Evolutionary conservation across 1,139 yeast genomes (phyloP).

Genomic region (Kazachstania sp.): DNA sequence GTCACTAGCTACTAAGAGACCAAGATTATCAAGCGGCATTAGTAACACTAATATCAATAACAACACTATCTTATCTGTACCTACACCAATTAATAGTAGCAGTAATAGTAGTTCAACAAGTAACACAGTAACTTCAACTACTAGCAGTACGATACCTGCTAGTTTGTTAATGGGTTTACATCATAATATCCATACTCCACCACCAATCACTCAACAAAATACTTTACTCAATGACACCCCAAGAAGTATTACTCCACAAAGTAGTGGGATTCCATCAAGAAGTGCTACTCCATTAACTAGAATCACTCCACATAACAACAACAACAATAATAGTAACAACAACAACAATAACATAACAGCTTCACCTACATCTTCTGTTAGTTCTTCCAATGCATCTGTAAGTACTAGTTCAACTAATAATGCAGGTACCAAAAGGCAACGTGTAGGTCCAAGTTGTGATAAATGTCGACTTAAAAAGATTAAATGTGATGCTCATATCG

Average conservation of each 20-base stretch:
- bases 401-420: not conserved
- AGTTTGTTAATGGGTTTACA: not conserved
- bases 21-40: constrained; percentile 2
- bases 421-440: constrained; percentile 40
- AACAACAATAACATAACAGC: not conserved
- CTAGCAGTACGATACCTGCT: not conserved
- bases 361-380: constrained; percentile 1
- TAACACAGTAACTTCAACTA: constrained; percentile 1
- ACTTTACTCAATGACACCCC: not conserved
- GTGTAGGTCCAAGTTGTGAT: constrained; percentile 73
- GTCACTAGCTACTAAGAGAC: constrained; percentile 9
- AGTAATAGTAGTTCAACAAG: not conserved
- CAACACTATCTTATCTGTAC: constrained; percentile 1
- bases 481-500: constrained; percentile 63
- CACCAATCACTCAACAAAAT: constrained; percentile 10
- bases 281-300: not conserved
- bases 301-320: not conserved
- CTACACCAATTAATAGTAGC: not conserved
- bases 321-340: not conserved
- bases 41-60: not conserved
- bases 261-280: not conserved
- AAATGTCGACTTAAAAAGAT: constrained; percentile 61
- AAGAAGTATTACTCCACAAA: not conserved
- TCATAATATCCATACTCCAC: constrained; percentile 8
- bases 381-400: not conserved